Evolutionary conservation across 2,329 filamentous ascomycete genomes (phyloP).

Genomic region (Aspergillus pseudonomiae): DNA sequence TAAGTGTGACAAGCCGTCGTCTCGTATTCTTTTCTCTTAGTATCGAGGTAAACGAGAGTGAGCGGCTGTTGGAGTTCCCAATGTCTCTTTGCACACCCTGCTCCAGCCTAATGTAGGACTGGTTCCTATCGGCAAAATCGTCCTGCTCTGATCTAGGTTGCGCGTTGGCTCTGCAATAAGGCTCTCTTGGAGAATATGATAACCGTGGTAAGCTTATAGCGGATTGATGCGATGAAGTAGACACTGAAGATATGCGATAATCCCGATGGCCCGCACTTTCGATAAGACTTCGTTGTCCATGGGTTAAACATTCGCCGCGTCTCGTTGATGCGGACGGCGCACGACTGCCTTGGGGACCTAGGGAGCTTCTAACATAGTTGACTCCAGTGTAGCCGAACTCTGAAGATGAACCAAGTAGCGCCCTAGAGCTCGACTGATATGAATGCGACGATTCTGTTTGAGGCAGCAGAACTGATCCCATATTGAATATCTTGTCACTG

Average conservation of each 20-base stretch:
- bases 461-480: constrained; percentile 20
- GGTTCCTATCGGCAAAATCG: not conserved
- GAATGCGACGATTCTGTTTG: constrained; percentile 15
- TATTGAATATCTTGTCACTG: constrained; percentile 14
- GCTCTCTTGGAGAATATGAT: constrained; percentile 5
- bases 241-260: constrained; percentile 2
- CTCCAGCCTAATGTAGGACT: not conserved
- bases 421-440: constrained; percentile 7
- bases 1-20: constrained; percentile 60
- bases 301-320: not conserved
- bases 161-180: constrained; percentile 10
- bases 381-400: constrained; percentile 3
- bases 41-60: constrained; percentile 41
- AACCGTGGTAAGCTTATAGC: not conserved
- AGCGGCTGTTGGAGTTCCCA: constrained; percentile 6
- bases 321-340: constrained; percentile 1
- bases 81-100: constrained; percentile 10
- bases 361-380: constrained; percentile 2
- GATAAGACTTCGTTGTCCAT: constrained; percentile 9
- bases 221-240: constrained; percentile 5
- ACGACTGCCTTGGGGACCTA: not conserved
- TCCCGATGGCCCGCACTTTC: constrained; percentile 13
- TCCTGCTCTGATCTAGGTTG: constrained; percentile 3
- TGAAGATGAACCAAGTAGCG: constrained; percentile 1
- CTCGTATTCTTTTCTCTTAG: constrained; percentile 58